Conservation (phyloP, 2,329 filamentous ascomycete species). For the Colletotrichum viniferum region DNA sequence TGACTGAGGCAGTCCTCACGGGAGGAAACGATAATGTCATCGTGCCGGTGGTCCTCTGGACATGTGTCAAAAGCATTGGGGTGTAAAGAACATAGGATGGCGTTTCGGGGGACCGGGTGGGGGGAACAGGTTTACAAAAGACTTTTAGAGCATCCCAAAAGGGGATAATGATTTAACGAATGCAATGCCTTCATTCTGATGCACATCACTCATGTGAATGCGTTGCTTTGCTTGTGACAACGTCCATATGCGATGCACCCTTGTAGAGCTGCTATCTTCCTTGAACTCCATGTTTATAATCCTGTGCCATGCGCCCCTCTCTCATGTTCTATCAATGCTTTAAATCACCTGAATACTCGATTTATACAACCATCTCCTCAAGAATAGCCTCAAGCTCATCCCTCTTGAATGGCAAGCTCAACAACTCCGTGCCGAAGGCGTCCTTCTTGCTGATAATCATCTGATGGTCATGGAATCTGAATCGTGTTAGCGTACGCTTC, state of each 20-base stretch:
- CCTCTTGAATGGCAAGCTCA: constrained; percentile 83
- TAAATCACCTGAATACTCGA: not conserved
- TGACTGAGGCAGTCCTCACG: constrained; percentile 94
- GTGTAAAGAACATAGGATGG: constrained; percentile 41
- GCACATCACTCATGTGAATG: not conserved
- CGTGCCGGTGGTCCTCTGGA: constrained; percentile 91
- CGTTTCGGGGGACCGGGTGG: not conserved
- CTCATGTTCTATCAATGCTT: not conserved
- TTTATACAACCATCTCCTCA: constrained; percentile 69
- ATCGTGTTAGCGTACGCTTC: not conserved
- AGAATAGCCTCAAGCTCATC: constrained; percentile 90
- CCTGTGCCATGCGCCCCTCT: not conserved
- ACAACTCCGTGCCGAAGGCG: constrained; percentile 79
- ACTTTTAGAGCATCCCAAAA: constrained; percentile 2
- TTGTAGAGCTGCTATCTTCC: not conserved
- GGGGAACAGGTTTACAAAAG: not conserved
- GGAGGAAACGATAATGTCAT: constrained; percentile 99
- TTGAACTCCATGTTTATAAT: not conserved
- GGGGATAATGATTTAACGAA: constrained; percentile 10
- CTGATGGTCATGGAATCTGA: constrained; percentile 91
- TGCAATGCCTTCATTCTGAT: not conserved
- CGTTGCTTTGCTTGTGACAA: not conserved
- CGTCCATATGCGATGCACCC: not conserved
- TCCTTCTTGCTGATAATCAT: constrained; percentile 94
- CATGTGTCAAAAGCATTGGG: constrained; percentile 80